Evolutionary conservation across 352 stramenopile genomes (phyloP).

Genomic region (Globisporangium okanoganense): DNA sequence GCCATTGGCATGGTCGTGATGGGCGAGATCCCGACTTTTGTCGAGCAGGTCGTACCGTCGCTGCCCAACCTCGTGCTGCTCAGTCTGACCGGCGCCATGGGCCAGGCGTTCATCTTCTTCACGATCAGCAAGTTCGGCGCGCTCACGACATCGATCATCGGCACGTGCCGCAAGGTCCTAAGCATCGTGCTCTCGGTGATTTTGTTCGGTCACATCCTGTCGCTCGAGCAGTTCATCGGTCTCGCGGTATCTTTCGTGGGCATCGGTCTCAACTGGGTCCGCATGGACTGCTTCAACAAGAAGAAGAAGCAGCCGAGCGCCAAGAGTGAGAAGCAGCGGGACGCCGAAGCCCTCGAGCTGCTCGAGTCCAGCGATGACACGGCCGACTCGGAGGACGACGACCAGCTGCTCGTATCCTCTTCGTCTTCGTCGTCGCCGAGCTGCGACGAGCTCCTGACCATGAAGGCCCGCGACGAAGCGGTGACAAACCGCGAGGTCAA

Average conservation of each 20-base stretch:
- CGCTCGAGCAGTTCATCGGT: conserved; percentile 57
- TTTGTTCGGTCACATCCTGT: conserved; percentile 76
- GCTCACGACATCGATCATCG: conserved; percentile 82
- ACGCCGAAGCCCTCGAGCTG: conserved; percentile 46
- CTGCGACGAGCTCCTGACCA: conserved; percentile 22
- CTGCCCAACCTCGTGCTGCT: conserved; percentile 65
- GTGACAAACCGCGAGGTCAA: conserved; percentile 40
- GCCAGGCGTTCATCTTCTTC: conserved; percentile 86
- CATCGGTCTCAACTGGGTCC: conserved; percentile 80
- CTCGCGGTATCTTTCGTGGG: conserved; percentile 61
- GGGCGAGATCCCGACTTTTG: conserved; percentile 55
- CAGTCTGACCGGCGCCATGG: conserved; percentile 70
- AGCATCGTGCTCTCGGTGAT: conserved; percentile 85
- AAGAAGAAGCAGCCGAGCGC: conserved; percentile 10
- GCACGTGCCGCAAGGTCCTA: conserved; percentile 82
- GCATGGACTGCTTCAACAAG: conserved; percentile 49
- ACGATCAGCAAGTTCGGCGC: conserved; percentile 86
- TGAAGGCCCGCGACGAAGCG: conserved; percentile 31
- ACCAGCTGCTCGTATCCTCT: conserved; percentile 10
- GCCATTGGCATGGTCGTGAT: conserved; percentile 66
- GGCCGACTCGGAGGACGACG: conserved; percentile 55
- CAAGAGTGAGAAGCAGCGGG: conserved; percentile 22
- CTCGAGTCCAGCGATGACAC: conserved; percentile 66
- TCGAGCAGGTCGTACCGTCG: conserved; percentile 57
- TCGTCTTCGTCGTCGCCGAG: conserved; percentile 11